Percentiles rank a stretch among this genome's conserved stretches.
Conservation (phyloP, 2,329 filamentous ascomycete species). For the Fusarium nurragi region DNA sequence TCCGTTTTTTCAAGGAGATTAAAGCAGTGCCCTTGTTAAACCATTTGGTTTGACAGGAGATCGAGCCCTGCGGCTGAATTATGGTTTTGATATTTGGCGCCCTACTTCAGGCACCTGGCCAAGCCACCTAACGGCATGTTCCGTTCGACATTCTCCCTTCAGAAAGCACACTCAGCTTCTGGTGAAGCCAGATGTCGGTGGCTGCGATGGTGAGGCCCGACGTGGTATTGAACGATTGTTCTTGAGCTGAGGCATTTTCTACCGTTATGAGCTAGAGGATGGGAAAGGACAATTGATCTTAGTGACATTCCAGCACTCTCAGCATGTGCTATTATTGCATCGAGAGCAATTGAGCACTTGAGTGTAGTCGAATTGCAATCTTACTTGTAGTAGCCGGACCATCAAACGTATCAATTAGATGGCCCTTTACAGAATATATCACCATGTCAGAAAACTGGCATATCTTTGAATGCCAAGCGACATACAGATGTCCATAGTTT, state of each 20-base stretch:
- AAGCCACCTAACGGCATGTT: not conserved
- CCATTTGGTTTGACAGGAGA: not conserved
- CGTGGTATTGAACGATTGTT: not conserved
- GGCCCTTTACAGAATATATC: too few relatives aligned
- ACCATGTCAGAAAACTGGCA: not conserved
- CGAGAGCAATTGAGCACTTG: too few relatives aligned
- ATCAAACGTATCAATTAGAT: too few relatives aligned
- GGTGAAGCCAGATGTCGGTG: not conserved
- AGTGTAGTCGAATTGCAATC: too few relatives aligned
- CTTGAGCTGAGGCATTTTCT: not conserved
- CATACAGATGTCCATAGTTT: accelerated
- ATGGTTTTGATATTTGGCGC: constrained; percentile 16
- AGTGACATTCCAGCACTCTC: too few relatives aligned
- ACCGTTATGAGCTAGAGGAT: not conserved
- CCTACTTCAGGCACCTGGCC: constrained; percentile 18
- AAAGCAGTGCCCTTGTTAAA: not conserved
- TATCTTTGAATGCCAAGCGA: not conserved
- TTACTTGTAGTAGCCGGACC: too few relatives aligned
- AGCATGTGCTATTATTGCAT: too few relatives aligned
- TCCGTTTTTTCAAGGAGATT: constrained; percentile 17
- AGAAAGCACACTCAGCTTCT: not conserved
- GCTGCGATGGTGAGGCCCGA: not conserved
- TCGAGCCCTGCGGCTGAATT: constrained; percentile 23
- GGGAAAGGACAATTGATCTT: not conserved
- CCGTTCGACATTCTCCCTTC: not conserved